phyloP scores from a whole-genome alignment of 1,284 basidiomycete species.

The Ceratobasidium sp. region DNA sequence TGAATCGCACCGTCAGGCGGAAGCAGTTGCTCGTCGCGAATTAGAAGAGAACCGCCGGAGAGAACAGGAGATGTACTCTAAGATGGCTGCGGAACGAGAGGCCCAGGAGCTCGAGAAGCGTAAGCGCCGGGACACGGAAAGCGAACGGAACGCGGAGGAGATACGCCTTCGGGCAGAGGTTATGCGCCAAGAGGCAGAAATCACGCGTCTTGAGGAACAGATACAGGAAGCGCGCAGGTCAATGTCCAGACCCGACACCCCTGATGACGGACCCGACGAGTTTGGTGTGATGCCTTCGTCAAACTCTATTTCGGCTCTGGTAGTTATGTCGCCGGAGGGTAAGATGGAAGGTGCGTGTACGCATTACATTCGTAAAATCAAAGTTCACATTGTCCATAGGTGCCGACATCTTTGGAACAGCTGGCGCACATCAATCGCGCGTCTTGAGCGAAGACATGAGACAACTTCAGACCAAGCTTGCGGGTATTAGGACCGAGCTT shows the following conservation, averaged over 20 bases:
- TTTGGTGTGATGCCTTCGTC: conserved; percentile 44
- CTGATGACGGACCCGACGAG: conserved; percentile 45
- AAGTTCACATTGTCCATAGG: conserved; percentile 42
- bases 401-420: conserved; percentile 68
- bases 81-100: conserved; percentile 53
- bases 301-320: conserved; percentile 16
- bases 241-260: background rate
- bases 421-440: conserved; percentile 52
- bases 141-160: conserved; percentile 43
- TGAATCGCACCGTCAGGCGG: conserved; percentile 36
- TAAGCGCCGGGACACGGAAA: conserved; percentile 45
- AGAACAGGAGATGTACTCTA: conserved; percentile 51
- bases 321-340: conserved; percentile 31
- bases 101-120: conserved; percentile 27
- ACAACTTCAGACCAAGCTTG: conserved; percentile 54
- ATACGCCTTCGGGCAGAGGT: conserved; percentile 35
- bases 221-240: conserved; percentile 35
- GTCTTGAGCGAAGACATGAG: conserved; percentile 48
- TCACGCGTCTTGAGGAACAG: conserved; percentile 44
- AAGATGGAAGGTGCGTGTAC: conserved; percentile 26
- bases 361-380: conserved; percentile 25
- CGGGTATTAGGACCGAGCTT: conserved; percentile 65
- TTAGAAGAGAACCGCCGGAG: conserved; percentile 57
- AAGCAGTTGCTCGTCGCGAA: conserved; percentile 43
- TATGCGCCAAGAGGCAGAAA: conserved; percentile 39